These are phyloP conservation scores for Candida arabinofermentans DNA, from an alignment of 805 yeast species.

Conservation along the genomic window DNA sequence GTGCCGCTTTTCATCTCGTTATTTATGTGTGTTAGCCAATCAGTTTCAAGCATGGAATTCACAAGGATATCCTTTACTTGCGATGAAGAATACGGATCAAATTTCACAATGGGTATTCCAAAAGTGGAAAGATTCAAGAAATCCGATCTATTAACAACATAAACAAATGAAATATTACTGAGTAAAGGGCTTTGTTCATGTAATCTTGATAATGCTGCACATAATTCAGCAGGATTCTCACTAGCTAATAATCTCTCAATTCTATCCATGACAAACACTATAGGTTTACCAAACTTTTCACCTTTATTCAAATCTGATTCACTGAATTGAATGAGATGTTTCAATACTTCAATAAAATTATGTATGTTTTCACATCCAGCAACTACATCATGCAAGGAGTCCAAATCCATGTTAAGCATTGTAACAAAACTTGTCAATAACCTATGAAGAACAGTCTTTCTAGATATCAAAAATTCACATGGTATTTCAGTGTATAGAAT, in stretches of 20 bases:
- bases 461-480: conserved; percentile 44
- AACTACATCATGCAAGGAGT: conserved; percentile 14
- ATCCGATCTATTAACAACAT: conserved; percentile 38
- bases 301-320: background rate
- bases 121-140: conserved; percentile 35
- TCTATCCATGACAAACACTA: conserved; percentile 44
- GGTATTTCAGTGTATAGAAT: conserved; percentile 32
- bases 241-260: conserved; percentile 37
- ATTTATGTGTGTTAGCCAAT: conserved; percentile 9
- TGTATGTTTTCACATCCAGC: conserved; percentile 38
- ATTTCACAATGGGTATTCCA: conserved; percentile 38
- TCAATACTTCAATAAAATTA: conserved; percentile 38
- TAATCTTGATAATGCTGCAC: conserved; percentile 37
- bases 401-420: conserved; percentile 4
- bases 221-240: conserved; percentile 34
- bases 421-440: conserved; percentile 33
- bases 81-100: conserved; percentile 34
- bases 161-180: conserved; percentile 34
- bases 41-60: conserved; percentile 8
- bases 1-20: background rate
- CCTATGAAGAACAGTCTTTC: conserved; percentile 37
- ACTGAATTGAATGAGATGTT: conserved; percentile 27
- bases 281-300: conserved; percentile 23
- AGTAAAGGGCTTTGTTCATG: conserved; percentile 36
- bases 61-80: conserved; percentile 36